Conservation (phyloP, 345 rosid species). For the Dimocarpus longan region DNA sequence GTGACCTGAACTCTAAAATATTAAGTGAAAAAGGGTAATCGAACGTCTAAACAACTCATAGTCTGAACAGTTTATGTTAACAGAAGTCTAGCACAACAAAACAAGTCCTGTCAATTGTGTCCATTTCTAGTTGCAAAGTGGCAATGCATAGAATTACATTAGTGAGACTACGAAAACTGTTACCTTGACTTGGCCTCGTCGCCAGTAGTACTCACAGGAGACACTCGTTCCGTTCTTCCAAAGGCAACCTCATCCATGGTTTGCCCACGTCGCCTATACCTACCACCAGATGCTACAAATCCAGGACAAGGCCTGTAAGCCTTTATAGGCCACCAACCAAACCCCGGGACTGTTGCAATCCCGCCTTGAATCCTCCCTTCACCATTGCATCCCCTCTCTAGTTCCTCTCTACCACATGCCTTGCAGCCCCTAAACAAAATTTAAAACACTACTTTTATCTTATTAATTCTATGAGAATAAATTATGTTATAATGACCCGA, state of each 20-base stretch:
- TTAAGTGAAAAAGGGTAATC: neutral
- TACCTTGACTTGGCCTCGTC: constrained; percentile 43
- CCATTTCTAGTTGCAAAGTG: neutral
- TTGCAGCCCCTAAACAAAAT: constrained; percentile 61
- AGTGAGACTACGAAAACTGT: neutral
- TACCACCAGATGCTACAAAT: constrained; percentile 80
- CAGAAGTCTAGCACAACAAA: neutral
- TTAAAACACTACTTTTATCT: neutral
- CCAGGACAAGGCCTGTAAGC: constrained; percentile 95
- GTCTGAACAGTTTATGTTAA: neutral
- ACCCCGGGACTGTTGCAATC: constrained; percentile 89
- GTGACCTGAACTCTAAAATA: neutral
- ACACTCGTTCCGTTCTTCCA: constrained; percentile 43
- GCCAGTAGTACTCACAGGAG: constrained; percentile 20
- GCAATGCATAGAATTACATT: neutral
- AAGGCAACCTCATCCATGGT: constrained; percentile 93
- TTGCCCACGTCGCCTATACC: constrained; percentile 77
- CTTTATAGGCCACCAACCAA: constrained; percentile 99
- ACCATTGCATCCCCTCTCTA: constrained; percentile 89
- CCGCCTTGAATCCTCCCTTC: constrained; percentile 98
- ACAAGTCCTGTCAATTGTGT: neutral
- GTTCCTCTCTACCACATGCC: constrained; percentile 76
- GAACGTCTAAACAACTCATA: neutral
- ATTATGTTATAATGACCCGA: neutral
- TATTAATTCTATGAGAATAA: neutral